Evolutionary conservation across 495 filamentous ascomycete species (phyloP).

Genomic region (Trichoderma orchidacearum): DNA sequence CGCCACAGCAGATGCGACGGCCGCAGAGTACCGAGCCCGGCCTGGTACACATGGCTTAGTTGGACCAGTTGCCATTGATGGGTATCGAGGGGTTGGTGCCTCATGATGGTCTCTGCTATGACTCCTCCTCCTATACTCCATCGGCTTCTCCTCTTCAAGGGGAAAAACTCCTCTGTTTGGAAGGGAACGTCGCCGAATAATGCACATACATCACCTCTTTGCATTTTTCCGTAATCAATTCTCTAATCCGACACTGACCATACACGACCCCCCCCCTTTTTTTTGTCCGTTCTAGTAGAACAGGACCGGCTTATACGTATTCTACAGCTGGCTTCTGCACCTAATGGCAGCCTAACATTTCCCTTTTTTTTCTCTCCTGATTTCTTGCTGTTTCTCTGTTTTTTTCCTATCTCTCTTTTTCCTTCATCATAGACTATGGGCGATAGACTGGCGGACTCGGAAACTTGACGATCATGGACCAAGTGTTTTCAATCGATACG

Average conservation of each 20-base stretch:
- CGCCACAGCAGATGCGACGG: slow-evolving; percentile 48
- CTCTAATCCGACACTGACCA: not conserved
- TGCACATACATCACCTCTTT: no score
- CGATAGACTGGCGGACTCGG: not conserved
- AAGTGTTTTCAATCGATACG: not conserved
- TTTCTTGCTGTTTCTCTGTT: slow-evolving; percentile 10
- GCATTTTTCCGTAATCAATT: no score
- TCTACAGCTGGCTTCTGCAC: not conserved
- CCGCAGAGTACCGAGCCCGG: slow-evolving; percentile 57
- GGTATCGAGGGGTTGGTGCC: no score
- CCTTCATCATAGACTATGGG: not conserved
- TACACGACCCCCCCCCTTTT: slow-evolving; percentile 3
- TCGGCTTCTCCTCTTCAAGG: no score
- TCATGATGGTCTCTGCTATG: slow-evolving; percentile 15
- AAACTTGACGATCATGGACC: not conserved
- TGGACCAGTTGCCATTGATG: slow-evolving; percentile 33
- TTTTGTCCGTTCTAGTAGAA: not conserved
- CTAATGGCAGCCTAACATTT: not conserved
- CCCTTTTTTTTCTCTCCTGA: slow-evolving; percentile 3
- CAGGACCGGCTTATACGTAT: not conserved
- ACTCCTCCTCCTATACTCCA: not conserved
- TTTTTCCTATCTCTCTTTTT: not conserved
- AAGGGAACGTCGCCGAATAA: no score
- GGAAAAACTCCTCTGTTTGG: no score
- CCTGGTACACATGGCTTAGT: slow-evolving; percentile 10